These are phyloP conservation scores for Emericellopsis cladophorae DNA, from an alignment of 2,329 filamentous ascomycete genomes.

Conservation along the genomic window DNA sequence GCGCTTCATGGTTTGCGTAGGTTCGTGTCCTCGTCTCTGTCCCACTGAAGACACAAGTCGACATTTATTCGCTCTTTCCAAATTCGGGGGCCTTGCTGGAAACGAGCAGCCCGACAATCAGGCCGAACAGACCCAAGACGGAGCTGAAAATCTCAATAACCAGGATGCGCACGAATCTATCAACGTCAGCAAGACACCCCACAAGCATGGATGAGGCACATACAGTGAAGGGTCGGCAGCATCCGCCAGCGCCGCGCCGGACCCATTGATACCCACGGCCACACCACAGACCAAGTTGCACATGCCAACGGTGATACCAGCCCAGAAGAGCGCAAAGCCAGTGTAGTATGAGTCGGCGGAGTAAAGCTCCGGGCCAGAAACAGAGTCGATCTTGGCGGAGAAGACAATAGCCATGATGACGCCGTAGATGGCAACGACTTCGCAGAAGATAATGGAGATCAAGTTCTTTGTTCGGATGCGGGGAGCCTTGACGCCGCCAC, in stretches of 20 bases:
- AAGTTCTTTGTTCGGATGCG: conserved; percentile 98
- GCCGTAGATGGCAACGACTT: conserved; percentile 98
- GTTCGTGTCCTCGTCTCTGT: not conserved
- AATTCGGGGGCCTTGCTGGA: conserved; percentile 76
- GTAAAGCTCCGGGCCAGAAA: conserved; percentile 53
- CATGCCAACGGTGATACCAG: conserved; percentile 82
- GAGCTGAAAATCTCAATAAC: conserved; percentile 99
- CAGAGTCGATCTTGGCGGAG: conserved; percentile 67
- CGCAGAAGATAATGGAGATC: conserved; percentile 99
- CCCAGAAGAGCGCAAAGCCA: conserved; percentile 92
- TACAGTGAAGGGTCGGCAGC: conserved; percentile 84
- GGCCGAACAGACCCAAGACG: conserved; percentile 86
- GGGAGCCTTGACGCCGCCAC: conserved; percentile 90
- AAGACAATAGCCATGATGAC: conserved; percentile 99
- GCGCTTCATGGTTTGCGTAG: not conserved
- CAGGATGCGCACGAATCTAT: conserved; percentile 92
- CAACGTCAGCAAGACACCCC: conserved; percentile 11
- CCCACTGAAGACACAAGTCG: not conserved
- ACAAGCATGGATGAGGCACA: conserved; percentile 19
- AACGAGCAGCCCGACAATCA: conserved; percentile 87
- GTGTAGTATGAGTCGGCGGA: conserved; percentile 80
- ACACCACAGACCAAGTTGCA: conserved; percentile 96
- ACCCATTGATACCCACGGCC: conserved; percentile 95
- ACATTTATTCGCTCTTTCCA: conserved; percentile 18
- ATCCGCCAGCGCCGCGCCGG: conserved; percentile 89